Evolutionary conservation across 2,329 filamentous ascomycete species (phyloP).

Genomic region (Lachnellula hyalina): DNA sequence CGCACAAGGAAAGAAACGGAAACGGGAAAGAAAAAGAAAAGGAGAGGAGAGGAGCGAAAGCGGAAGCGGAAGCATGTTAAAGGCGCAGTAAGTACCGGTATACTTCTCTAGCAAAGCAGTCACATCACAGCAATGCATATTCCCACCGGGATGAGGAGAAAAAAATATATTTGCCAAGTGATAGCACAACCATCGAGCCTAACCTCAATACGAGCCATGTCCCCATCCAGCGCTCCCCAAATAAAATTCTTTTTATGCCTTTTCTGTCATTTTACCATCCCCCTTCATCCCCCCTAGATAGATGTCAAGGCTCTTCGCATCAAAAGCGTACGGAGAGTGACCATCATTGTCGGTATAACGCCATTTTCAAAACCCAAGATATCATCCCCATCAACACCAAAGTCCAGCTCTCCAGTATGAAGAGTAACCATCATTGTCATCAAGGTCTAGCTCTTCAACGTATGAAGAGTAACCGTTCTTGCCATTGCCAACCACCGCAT

Average conservation of each 20-base stretch:
- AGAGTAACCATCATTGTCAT: neutral
- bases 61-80: too few species aligned
- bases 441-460: neutral
- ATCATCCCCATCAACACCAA: neutral
- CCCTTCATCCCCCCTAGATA: conserved; percentile 9
- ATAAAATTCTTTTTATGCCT: conserved; percentile 15
- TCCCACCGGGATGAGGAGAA: conserved; percentile 13
- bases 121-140: conserved; percentile 1
- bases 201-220: conserved; percentile 21
- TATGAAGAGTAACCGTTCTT: conserved; percentile 7
- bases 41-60: too few species aligned
- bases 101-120: neutral
- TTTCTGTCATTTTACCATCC: conserved; percentile 11
- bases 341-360: conserved; percentile 18
- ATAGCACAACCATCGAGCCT: conserved; percentile 23
- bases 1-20: too few species aligned
- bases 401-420: neutral
- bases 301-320: conserved; percentile 24
- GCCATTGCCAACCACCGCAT: conserved; percentile 5
- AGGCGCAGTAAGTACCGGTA: too few species aligned
- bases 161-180: conserved; percentile 16
- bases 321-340: conserved; percentile 23
- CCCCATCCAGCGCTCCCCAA: conserved; percentile 14
- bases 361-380: neutral
- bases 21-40: too few species aligned